A percentile compares a stretch with the other conserved stretches of the same genome.
These are phyloP conservation scores for Emmonsia crescens DNA, from an alignment of 2,329 filamentous ascomycete species.

Conservation along the genomic window DNA sequence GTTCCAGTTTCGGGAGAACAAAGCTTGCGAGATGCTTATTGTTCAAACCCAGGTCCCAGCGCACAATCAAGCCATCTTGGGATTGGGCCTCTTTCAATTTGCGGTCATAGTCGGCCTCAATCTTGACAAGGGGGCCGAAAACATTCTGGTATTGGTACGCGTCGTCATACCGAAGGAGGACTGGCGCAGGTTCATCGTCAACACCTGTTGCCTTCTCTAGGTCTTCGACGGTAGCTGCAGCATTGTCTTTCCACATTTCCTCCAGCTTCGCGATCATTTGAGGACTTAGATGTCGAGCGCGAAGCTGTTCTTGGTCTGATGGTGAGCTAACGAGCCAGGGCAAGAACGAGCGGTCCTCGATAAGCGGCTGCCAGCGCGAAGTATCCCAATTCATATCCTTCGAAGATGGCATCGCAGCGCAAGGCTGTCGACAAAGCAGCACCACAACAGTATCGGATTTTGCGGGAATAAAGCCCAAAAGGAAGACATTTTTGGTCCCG, in stretches of 20 bases:
- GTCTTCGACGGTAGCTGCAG: constrained; percentile 76
- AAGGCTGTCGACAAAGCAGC: constrained; percentile 89
- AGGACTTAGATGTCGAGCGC: constrained; percentile 81
- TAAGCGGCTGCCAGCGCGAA: constrained; percentile 92
- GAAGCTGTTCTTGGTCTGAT: constrained; percentile 88
- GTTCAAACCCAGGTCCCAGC: constrained; percentile 91
- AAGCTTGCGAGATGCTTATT: constrained; percentile 96
- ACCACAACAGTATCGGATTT: constrained; percentile 98
- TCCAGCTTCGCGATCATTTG: constrained; percentile 94
- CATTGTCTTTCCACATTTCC: constrained; percentile 97
- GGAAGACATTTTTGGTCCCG: constrained; percentile 97
- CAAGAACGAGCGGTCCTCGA: constrained; percentile 91
- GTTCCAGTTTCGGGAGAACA: constrained; percentile 89
- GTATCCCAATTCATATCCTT: constrained; percentile 99
- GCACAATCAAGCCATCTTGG: constrained; percentile 86
- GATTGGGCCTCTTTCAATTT: constrained; percentile 98
- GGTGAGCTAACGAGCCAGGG: constrained; percentile 85
- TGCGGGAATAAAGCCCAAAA: constrained; percentile 94
- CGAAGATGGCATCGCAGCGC: constrained; percentile 83
- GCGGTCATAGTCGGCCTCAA: constrained; percentile 97
- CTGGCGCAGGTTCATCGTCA: constrained; percentile 89
- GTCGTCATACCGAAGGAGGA: constrained; percentile 88
- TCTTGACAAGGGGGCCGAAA: constrained; percentile 95
- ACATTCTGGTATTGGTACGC: constrained; percentile 98
- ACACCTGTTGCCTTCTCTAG: constrained; percentile 83